phyloP scores from a whole-genome alignment of 805 yeast species.

The Dipodascus geniculatus region DNA sequence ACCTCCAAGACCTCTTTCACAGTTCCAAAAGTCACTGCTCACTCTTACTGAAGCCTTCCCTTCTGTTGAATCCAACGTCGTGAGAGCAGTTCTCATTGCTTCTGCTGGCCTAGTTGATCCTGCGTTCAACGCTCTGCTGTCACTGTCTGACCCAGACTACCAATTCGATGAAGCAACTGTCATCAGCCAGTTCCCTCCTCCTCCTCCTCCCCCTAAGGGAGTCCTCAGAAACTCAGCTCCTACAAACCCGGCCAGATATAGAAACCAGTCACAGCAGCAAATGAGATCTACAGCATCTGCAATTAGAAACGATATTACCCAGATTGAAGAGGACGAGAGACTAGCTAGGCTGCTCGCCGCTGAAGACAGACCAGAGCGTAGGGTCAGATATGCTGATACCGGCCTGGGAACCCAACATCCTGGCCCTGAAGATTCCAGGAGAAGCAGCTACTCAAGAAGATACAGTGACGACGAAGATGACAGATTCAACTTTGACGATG shows the following conservation, averaged over 20 bases:
- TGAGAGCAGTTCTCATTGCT: constrained; percentile 76
- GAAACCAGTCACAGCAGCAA: constrained; percentile 36
- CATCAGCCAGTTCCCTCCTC: too few relatives aligned
- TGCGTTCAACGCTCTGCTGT: constrained; percentile 80
- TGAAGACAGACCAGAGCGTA: constrained; percentile 6
- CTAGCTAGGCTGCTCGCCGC: not conserved
- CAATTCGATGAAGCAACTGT: constrained; percentile 14
- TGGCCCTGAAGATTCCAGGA: constrained; percentile 2
- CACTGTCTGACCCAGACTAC: constrained; percentile 44
- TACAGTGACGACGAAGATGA: constrained; percentile 17
- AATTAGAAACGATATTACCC: constrained; percentile 23
- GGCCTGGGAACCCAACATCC: constrained; percentile 4
- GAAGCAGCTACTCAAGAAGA: constrained; percentile 16
- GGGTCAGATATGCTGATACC: constrained; percentile 2
- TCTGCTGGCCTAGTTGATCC: constrained; percentile 69
- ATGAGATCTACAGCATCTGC: constrained; percentile 79
- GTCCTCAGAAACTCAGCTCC: constrained; percentile 7
- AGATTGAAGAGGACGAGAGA: constrained; percentile 30
- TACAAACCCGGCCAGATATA: constrained; percentile 22
- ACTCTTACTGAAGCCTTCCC: constrained; percentile 85
- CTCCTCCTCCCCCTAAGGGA: constrained; percentile 24
- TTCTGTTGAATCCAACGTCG: constrained; percentile 50
- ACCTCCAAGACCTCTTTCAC: constrained; percentile 54
- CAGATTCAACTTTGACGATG: constrained; percentile 26
- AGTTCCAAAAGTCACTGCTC: constrained; percentile 39